Evolutionary conservation across 2,329 filamentous ascomycete genomes (phyloP).

Genomic region (Sporothrix luriei): DNA sequence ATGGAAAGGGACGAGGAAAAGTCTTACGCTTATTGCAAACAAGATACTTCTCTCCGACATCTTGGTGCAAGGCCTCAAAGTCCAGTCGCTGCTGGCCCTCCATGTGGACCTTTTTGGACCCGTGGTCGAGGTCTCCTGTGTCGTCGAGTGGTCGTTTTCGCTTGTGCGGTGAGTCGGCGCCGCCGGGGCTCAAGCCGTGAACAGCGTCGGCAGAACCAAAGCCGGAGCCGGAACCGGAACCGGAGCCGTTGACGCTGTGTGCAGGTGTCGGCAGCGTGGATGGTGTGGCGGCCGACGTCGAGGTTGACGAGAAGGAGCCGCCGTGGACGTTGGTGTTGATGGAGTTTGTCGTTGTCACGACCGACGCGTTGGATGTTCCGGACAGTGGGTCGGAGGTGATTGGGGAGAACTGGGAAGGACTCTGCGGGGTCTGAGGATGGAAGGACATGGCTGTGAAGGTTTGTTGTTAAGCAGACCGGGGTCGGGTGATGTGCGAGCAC

Average conservation of each 20-base stretch:
- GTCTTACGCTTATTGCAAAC: conserved; percentile 68
- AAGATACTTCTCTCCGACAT: conserved; percentile 68
- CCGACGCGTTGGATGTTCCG: conserved; percentile 38
- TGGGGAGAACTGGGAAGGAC: conserved; percentile 64
- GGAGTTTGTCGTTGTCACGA: conserved; percentile 42
- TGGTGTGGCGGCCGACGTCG: conserved; percentile 51
- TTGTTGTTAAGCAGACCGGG: not conserved
- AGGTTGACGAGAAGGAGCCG: conserved; percentile 54
- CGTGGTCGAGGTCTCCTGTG: conserved; percentile 50
- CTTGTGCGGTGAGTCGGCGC: conserved; percentile 61
- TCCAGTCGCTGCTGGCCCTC: conserved; percentile 60
- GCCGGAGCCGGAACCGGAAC: conserved; percentile 5
- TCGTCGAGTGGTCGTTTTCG: conserved; percentile 64
- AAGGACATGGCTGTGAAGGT: conserved; percentile 60
- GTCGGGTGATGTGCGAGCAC: not conserved
- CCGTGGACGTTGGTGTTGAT: conserved; percentile 44
- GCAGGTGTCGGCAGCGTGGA: conserved; percentile 62
- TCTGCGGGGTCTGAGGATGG: conserved; percentile 69
- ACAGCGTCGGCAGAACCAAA: conserved; percentile 47
- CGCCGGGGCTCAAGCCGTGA: conserved; percentile 52
- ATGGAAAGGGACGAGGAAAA: not conserved
- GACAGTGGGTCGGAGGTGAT: conserved; percentile 56
- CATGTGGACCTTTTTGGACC: conserved; percentile 64
- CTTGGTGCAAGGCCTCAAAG: conserved; percentile 66
- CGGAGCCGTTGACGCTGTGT: conserved; percentile 62